Conservation (phyloP, 129 eudicot genomes). For the Glebionis coronaria region DNA sequence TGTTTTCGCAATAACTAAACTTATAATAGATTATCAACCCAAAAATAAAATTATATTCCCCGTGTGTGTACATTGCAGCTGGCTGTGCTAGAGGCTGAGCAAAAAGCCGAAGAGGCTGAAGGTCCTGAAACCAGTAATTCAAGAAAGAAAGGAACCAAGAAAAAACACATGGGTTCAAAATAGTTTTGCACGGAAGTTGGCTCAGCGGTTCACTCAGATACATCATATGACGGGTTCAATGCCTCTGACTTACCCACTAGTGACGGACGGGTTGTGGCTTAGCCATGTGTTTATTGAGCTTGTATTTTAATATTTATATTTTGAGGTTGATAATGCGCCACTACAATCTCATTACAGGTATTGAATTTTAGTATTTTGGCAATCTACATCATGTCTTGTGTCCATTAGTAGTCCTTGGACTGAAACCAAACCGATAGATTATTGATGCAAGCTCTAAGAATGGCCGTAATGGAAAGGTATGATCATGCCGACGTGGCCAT, state of each 20-base stretch:
- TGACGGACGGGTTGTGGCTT: constrained; percentile 8
- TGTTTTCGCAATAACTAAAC: too few species aligned
- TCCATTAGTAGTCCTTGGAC: too few species aligned
- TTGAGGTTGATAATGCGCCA: constrained; percentile 3
- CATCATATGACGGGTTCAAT: constrained; percentile 12
- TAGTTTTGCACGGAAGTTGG: constrained; percentile 19
- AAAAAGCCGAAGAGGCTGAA: constrained; percentile 93
- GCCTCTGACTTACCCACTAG: constrained; percentile 1
- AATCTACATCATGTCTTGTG: too few species aligned
- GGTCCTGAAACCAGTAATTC: constrained; percentile 69
- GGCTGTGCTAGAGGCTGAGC: constrained; percentile 85
- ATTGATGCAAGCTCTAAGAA: too few species aligned
- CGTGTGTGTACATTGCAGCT: constrained; percentile 38
- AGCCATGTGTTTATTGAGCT: neutral
- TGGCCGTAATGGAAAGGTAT: too few species aligned
- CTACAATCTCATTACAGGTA: neutral
- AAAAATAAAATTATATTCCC: neutral
- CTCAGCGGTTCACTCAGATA: constrained; percentile 8
- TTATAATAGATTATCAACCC: too few species aligned
- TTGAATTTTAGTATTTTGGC: too few species aligned
- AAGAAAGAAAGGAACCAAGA: constrained; percentile 70
- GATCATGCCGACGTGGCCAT: too few species aligned
- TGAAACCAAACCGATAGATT: too few species aligned
- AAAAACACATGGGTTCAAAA: constrained; percentile 48
- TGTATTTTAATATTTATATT: constrained; percentile 15